A percentile compares a stretch with the other conserved stretches of the same genome.
These are phyloP conservation scores for Physaria fendleri DNA, from an alignment of 345 rosid species.

Conservation along the genomic window DNA sequence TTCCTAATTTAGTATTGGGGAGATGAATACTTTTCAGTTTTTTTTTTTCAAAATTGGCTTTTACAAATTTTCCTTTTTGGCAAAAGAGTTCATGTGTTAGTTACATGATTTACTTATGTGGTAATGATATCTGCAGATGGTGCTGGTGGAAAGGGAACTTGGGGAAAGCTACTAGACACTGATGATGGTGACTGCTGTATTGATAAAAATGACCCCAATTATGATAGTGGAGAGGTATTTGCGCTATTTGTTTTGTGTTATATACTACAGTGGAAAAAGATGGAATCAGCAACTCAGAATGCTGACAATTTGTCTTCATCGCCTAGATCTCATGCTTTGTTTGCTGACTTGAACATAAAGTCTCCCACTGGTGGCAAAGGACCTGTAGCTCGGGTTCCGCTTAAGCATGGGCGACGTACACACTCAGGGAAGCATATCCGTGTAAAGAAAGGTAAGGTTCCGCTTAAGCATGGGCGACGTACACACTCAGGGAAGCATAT, in stretches of 20 bases:
- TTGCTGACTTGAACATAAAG: constrained; percentile 61
- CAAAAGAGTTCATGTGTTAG: neutral
- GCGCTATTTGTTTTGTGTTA: neutral
- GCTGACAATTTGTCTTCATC: constrained; percentile 57
- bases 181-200: constrained; percentile 51
- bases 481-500: constrained; percentile 79
- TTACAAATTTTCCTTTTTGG: neutral
- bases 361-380: constrained; percentile 65
- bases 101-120: constrained; percentile 1
- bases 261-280: constrained; percentile 75
- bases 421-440: constrained; percentile 80
- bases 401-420: constrained; percentile 68
- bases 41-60: neutral
- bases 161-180: constrained; percentile 95
- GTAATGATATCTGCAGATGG: constrained; percentile 50
- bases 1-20: no score
- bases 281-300: constrained; percentile 67
- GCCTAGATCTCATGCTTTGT: constrained; percentile 65
- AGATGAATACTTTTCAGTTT: neutral
- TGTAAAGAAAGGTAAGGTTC: constrained; percentile 96
- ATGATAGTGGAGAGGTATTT: constrained; percentile 97
- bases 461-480: constrained; percentile 65
- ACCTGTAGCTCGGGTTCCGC: constrained; percentile 51
- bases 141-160: constrained; percentile 96
- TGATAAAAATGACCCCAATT: constrained; percentile 93